Evolutionary conservation across 2,329 filamentous ascomycete species (phyloP), one percentile per base, ranked within the genome.

Genomic region (Paraphaeosphaeria sporulosa): DNA sequence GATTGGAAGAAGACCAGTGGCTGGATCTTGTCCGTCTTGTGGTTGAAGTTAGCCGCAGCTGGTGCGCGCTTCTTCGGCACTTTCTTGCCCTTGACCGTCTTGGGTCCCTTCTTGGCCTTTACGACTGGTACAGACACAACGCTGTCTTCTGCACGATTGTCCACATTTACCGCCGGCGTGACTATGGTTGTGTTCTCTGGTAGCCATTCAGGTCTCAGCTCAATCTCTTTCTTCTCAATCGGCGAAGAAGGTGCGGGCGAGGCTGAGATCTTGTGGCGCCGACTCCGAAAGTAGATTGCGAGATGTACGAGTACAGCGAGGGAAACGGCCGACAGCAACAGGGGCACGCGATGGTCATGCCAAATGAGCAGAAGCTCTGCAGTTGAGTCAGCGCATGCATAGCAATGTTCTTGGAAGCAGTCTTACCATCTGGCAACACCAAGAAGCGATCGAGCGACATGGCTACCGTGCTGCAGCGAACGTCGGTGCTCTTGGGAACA

Each of bases 1-100:
- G 94, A 96, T 2, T 93, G 94, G 81, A 91, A 98, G 81, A 97
- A 98, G 34, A 97, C 80, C 17, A 96, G 78, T 2, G 91, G 86
- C 73, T 94, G 90, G 57, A 93, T 84, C 52, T 83, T 84, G 27
- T 81, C 70, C 48, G 65, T 68, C 44, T 66, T 65, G 58, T 70
- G 66, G 59, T 76, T 63, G 65, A 74, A 71, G 40, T 49, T 65
- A 10, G 68, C 27, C 7, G 52, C 61, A 9, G 70, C 64, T 27
- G 65, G 63, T 8, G 60, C 49, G 4, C 48, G 30, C 58, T 73
- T 68, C 57, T 69, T 73, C 2, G 59, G 61, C 43, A 40, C 55
- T 58, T 73, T 75, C 56, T 67, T 78, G 9, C 78, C 78, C 40
- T 73, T 76, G 4, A 80, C 76, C 17, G 69, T 78, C 64, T 78